Evolutionary conservation across 2,329 filamentous ascomycete species (phyloP), one percentile per base, ranked within the genome.

Genomic region (Ramularia endophylla): DNA sequence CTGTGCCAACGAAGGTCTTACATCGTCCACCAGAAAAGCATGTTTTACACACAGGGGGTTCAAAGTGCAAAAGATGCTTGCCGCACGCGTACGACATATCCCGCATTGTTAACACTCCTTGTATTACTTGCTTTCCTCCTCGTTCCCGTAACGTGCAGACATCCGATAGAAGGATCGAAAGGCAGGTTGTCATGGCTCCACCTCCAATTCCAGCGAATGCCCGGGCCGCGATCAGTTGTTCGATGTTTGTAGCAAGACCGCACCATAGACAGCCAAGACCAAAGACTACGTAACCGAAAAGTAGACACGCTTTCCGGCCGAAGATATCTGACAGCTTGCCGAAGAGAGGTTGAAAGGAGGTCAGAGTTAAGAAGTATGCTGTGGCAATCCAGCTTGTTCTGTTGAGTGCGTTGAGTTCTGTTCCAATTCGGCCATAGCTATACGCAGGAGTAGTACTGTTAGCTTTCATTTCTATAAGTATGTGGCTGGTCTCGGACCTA

Each of bases 351-450:
- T 89, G 85, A 52, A 83, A 86, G 16, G 80, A 81, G 3, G 83
- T 85, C 38, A 86, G 65, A 1, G 84, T 86, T 38, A 89, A 70
- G 54, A 87, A 83, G 60, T 89, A 84, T 8, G 72, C 73, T 18
- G 77, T 79, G 19, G 83, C 83, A 44, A 88, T 82, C 84, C 85
- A 88, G 38, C 78, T 83, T 3, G 83, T 87, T 50, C 77, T 77
- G 57, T 83, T 86, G 38, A 90, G 70, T 1, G 85, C 83, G 38
- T 85, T 71, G 19, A 90, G 67, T 48, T 89, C 85, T 42, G 75
- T 85, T 8, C 84, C 85, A 53, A 90, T 89, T 48, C 75, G 78
- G 36, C 82, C 83, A 61, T 88, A 88, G n/a, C 75, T 81, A n/a
- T 80, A 79, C n/a, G n/a, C n/a, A n/a, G n/a, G n/a, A n/a, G n/a